Evolutionary conservation across 106 monocot genomes (phyloP).

Genomic region (Acorus calamus): DNA sequence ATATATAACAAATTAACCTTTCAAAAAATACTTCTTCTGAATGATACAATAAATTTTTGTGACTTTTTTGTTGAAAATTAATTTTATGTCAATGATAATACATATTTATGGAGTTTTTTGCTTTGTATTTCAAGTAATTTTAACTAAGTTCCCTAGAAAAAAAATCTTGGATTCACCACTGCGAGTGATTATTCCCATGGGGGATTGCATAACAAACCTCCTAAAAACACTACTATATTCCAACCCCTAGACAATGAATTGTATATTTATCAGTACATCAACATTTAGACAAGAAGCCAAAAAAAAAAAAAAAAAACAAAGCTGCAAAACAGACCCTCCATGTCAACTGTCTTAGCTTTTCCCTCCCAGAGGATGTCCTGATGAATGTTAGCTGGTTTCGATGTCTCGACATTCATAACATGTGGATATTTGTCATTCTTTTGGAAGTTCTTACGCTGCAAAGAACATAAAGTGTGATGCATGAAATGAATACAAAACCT

Average conservation of each 20-base stretch:
- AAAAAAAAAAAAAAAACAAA: slow-evolving; percentile 8
- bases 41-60: too few species aligned
- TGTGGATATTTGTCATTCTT: slow-evolving; percentile 53
- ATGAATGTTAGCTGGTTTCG: slow-evolving; percentile 13
- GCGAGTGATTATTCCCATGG: too few species aligned
- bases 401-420: slow-evolving; percentile 51
- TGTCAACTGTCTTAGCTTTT: slow-evolving; percentile 21
- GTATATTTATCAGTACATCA: background rate
- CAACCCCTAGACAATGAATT: background rate
- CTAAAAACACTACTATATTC: background rate
- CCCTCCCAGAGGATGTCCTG: slow-evolving; percentile 20
- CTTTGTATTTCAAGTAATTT: too few species aligned
- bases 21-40: too few species aligned
- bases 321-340: slow-evolving; percentile 50
- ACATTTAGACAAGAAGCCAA: background rate
- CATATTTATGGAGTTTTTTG: too few species aligned
- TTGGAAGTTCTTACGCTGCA: slow-evolving; percentile 48
- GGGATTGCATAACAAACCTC: too few species aligned
- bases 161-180: too few species aligned
- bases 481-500: background rate
- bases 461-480: slow-evolving; percentile 8
- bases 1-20: too few species aligned
- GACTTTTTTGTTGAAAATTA: too few species aligned
- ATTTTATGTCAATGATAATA: too few species aligned
- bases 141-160: too few species aligned